phyloP scores from a whole-genome alignment of 805 yeast genomes.

The Ogataea glucozyma region DNA sequence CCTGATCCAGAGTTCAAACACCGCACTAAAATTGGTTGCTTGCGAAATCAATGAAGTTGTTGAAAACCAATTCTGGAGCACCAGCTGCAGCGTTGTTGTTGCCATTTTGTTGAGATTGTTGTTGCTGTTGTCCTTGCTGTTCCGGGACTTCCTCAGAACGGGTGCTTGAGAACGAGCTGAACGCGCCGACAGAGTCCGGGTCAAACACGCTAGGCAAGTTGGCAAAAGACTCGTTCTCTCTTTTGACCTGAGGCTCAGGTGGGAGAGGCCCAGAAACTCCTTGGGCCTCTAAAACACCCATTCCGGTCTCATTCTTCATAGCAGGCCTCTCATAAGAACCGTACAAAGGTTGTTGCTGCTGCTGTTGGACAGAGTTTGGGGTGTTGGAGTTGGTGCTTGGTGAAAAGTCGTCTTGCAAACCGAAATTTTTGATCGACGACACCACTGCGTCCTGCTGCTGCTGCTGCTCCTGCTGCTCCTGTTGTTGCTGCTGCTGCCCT shows the following conservation, averaged over 20 bases:
- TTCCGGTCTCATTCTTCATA: not conserved
- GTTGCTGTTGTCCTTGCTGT: not conserved
- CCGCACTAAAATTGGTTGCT: not conserved
- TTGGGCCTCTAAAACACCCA: not conserved
- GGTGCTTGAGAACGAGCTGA: not conserved
- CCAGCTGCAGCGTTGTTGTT: constrained; percentile 2
- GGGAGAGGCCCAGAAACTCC: not conserved
- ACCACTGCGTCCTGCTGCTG: not conserved
- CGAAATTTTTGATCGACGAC: not conserved
- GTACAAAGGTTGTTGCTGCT: not conserved
- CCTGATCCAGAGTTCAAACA: too few species aligned
- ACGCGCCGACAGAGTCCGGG: constrained; percentile 3
- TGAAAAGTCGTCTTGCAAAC: not conserved
- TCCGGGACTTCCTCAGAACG: not conserved
- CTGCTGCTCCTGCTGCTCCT: constrained; percentile 1
- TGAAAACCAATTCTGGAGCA: constrained; percentile 9
- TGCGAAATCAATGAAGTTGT: constrained; percentile 11
- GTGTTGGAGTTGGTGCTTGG: constrained; percentile 3
- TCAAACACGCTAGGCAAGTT: constrained; percentile 3
- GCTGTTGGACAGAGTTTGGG: not conserved
- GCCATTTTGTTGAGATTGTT: not conserved
- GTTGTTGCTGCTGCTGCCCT: constrained; percentile 9
- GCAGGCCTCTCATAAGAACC: not conserved
- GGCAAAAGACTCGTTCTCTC: not conserved
- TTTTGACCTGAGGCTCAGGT: not conserved